Percentiles rank a stretch among this genome's conserved stretches.
phyloP scores from a whole-genome alignment of 2,329 filamentous ascomycete species.

The Dothistroma septosporum region DNA sequence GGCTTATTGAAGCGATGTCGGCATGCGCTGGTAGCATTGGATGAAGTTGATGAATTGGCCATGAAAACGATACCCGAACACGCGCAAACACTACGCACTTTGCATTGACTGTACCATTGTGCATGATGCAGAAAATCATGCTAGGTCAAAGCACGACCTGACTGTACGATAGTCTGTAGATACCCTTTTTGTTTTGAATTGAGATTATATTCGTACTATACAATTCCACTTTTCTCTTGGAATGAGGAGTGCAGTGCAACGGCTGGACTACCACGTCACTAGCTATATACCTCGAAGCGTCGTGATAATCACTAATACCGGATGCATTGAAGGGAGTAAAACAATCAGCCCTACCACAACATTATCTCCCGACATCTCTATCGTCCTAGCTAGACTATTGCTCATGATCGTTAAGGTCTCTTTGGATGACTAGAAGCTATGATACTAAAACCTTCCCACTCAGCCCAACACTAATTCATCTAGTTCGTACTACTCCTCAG shows the following conservation, averaged over 20 bases:
- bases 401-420: too few species aligned
- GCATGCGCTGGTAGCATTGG: not conserved
- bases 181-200: not conserved
- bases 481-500: too few species aligned
- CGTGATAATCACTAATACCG: too few species aligned
- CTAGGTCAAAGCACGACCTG: not conserved
- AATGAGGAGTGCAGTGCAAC: not conserved
- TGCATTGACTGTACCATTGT: not conserved
- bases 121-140: not conserved
- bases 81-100: not conserved
- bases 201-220: not conserved
- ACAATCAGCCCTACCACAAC: too few species aligned
- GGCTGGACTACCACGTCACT: too few species aligned
- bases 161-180: not conserved
- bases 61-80: not conserved
- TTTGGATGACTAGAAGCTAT: too few species aligned
- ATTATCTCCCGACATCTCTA: too few species aligned
- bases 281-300: too few species aligned
- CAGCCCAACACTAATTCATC: too few species aligned
- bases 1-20: not conserved
- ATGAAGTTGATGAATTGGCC: constrained; percentile 1
- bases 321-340: too few species aligned
- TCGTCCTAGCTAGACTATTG: too few species aligned
- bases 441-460: too few species aligned
- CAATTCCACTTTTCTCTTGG: not conserved